phyloP scores from a whole-genome alignment of 2,329 filamentous ascomycete genomes.

The Claviceps sp. region DNA sequence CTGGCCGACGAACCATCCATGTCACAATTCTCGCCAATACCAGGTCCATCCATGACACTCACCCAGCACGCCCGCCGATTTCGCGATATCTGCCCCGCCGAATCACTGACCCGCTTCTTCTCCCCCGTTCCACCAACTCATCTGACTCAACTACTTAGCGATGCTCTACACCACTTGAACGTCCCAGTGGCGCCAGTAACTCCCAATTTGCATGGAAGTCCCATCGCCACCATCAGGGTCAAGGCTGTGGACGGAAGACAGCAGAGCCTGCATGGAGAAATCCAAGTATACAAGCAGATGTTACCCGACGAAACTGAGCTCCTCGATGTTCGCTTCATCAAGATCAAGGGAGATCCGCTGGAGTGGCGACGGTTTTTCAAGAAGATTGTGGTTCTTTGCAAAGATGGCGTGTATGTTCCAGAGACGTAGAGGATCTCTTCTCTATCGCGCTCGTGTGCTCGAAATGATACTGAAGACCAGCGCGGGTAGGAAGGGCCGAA shows the following conservation, averaged over 20 bases:
- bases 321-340: constrained; percentile 81
- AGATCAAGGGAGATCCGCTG: constrained; percentile 87
- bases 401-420: constrained; percentile 60
- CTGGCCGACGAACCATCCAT: constrained; percentile 78
- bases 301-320: constrained; percentile 46
- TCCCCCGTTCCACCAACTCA: constrained; percentile 63
- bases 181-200: constrained; percentile 51
- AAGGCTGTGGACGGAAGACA: constrained; percentile 59
- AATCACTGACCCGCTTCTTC: constrained; percentile 84
- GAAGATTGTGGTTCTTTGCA: constrained; percentile 76
- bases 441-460: not conserved
- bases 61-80: constrained; percentile 85
- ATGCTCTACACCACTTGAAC: constrained; percentile 73
- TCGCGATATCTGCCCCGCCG: constrained; percentile 77
- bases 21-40: constrained; percentile 71
- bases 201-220: constrained; percentile 37
- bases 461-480: not conserved
- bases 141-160: constrained; percentile 65
- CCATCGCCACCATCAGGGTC: constrained; percentile 53
- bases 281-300: constrained; percentile 54
- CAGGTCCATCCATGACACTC: constrained; percentile 65
- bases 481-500: not conserved
- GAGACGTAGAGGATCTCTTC: constrained; percentile 20
- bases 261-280: constrained; percentile 61
- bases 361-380: constrained; percentile 98